Evolutionary conservation across 2,329 filamentous ascomycete genomes (phyloP).

Genomic region (Penicillium sp.): DNA sequence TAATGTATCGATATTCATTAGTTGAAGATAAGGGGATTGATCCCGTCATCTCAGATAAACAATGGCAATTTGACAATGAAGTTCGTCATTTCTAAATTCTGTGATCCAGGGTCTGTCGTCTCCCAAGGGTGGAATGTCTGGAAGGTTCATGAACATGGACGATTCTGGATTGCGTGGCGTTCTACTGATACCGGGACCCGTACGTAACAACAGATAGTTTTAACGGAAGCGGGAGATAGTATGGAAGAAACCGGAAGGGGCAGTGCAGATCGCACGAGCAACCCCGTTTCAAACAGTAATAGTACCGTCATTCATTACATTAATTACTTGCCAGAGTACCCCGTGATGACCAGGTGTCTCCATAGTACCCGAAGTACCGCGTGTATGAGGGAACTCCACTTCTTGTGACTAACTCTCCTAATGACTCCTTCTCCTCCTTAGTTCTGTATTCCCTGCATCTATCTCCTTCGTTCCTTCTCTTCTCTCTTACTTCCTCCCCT

Average conservation of each 20-base stretch:
- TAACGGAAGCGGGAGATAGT: neutral
- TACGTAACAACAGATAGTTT: neutral
- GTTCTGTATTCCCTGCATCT: slow-evolving; percentile 21
- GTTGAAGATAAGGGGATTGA: neutral
- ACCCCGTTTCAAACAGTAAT: neutral
- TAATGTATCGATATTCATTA: neutral
- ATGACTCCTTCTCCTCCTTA: slow-evolving; percentile 7
- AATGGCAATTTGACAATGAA: slow-evolving; percentile 5
- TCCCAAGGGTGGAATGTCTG: slow-evolving; percentile 21
- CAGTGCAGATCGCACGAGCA: slow-evolving; percentile 4
- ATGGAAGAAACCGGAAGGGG: neutral
- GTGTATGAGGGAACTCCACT: neutral
- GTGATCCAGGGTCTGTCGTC: slow-evolving; percentile 10
- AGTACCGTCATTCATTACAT: neutral
- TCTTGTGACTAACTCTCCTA: slow-evolving; percentile 1
- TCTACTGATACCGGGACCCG: neutral
- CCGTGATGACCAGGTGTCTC: neutral
- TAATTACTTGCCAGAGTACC: neutral
- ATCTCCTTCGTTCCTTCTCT: slow-evolving; percentile 19
- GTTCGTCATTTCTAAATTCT: neutral
- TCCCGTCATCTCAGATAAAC: slow-evolving; percentile 4
- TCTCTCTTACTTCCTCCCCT: slow-evolving; percentile 11
- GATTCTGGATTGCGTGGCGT: slow-evolving; percentile 13
- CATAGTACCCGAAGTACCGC: neutral
- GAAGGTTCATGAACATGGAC: slow-evolving; percentile 28